Percentiles rank a stretch among this genome's conserved stretches.
Evolutionary conservation across 2,329 filamentous ascomycete genomes (phyloP).

Genomic region (Fusarium praegraminearum): DNA sequence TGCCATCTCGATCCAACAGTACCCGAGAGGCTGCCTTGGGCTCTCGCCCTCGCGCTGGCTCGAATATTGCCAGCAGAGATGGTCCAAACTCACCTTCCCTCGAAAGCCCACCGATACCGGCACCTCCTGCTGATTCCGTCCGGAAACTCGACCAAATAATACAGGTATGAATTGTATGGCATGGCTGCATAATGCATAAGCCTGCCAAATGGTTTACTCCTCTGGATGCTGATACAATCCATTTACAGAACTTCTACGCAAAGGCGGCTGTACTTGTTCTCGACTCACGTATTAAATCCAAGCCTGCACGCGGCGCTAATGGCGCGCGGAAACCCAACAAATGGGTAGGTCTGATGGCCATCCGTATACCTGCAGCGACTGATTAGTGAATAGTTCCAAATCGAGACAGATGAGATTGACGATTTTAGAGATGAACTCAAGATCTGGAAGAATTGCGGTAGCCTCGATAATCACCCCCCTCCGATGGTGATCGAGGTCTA

Average conservation of each 20-base stretch:
- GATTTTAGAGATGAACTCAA: slow-evolving; percentile 84
- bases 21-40: slow-evolving; percentile 70
- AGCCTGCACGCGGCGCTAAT: slow-evolving; percentile 57
- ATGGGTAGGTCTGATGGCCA: slow-evolving; percentile 73
- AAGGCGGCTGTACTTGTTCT: slow-evolving; percentile 89
- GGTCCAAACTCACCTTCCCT: slow-evolving; percentile 62
- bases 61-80: slow-evolving; percentile 58
- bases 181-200: not conserved
- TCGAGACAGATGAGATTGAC: slow-evolving; percentile 93
- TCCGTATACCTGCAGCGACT: slow-evolving; percentile 15
- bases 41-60: slow-evolving; percentile 58
- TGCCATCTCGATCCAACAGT: slow-evolving; percentile 79
- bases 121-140: slow-evolving; percentile 73
- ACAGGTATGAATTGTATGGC: slow-evolving; percentile 67
- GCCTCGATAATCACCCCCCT: slow-evolving; percentile 80
- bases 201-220: not conserved
- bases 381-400: slow-evolving; percentile 78
- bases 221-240: slow-evolving; percentile 26
- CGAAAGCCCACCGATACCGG: slow-evolving; percentile 56
- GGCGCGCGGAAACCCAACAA: slow-evolving; percentile 76
- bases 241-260: slow-evolving; percentile 84
- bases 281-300: slow-evolving; percentile 81
- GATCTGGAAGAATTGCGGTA: slow-evolving; percentile 84
- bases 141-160: slow-evolving; percentile 93
- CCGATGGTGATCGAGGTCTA: slow-evolving; percentile 92